Evolutionary conservation across 2,329 filamentous ascomycete species (phyloP), one percentile per base, ranked within the genome.

Genomic region (Peltaster fructicola): DNA sequence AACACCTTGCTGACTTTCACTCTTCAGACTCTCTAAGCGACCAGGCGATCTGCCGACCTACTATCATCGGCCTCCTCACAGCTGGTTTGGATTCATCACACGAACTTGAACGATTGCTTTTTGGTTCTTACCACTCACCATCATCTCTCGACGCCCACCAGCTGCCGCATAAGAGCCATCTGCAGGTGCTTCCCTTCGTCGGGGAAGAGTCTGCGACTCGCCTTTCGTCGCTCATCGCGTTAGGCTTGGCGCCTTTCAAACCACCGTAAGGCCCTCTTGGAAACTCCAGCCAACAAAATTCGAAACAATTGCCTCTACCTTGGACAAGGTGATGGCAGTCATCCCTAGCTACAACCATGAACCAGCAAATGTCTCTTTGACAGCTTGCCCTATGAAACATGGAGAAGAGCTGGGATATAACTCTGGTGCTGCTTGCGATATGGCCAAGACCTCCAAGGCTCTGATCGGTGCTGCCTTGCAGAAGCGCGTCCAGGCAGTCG

Each of bases 81-180:
- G 25, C 20, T 15, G 13, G 20, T 17, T 27, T 52, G 44, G 39
- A 41, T 25, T 40, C 48, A 34, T 39, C 39, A 31, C 35, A 41
- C 28, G 44, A 53, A 16, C 42, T 53, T 33, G 48, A 55, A 38
- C 45, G 47, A 43, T 38, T 52, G 43, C 43, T 61, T 40, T 53
- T 59, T 36, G 44, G 41, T 35, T 43, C 45, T 40, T 48, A 51
- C 39, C 44, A 48, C 45, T 41, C 40, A 39, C 52, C 50, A 40
- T 65, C 63, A 54, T 65, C 59, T 52, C 59, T 66, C 54, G 57
- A 66, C 58, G 58, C 59, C 56, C 59, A 63, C 68, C 77, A 91
- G 80, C 85, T 95, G 88, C 88, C 88, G 88, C 85, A 98, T 98
- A 95, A 81, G 79, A 90, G 77, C 73, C 70, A 70, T 74, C 74